Evolutionary conservation across 2,329 filamentous ascomycete genomes (phyloP).

Genomic region (Fusarium sp.): DNA sequence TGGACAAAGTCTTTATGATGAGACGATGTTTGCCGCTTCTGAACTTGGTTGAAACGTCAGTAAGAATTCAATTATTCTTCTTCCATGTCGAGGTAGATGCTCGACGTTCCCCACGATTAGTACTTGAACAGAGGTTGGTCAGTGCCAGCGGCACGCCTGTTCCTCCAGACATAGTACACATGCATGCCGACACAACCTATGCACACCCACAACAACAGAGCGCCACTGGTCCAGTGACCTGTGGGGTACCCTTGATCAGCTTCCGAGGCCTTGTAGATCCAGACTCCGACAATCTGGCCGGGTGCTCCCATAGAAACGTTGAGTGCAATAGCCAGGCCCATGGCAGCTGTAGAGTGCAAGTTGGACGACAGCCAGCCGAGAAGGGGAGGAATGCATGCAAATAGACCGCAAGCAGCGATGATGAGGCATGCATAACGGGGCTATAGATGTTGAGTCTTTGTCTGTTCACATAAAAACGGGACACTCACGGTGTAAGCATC

Average conservation of each 20-base stretch:
- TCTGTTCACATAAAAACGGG: accelerated
- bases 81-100: no score
- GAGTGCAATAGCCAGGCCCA: slow-evolving; percentile 71
- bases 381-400: slow-evolving; percentile 72
- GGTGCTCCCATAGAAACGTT: slow-evolving; percentile 71
- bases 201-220: slow-evolving; percentile 64
- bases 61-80: no score
- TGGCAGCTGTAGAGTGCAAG: slow-evolving; percentile 67
- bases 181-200: slow-evolving; percentile 62
- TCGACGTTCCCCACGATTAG: neutral
- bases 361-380: slow-evolving; percentile 74
- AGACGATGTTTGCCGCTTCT: no score
- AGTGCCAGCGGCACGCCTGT: slow-evolving; percentile 40
- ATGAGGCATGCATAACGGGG: slow-evolving; percentile 72
- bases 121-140: slow-evolving; percentile 35
- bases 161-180: slow-evolving; percentile 61
- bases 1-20: no score
- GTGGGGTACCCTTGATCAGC: slow-evolving; percentile 69
- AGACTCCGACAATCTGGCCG: slow-evolving; percentile 74
- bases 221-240: slow-evolving; percentile 72
- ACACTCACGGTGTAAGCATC: slow-evolving; percentile 56
- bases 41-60: no score
- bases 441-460: slow-evolving; percentile 12
- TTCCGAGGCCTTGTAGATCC: slow-evolving; percentile 74
- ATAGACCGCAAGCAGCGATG: slow-evolving; percentile 69